These are phyloP conservation scores for Cubamyces sp. DNA, from an alignment of 768 basidiomycete species.

Conservation along the genomic window DNA sequence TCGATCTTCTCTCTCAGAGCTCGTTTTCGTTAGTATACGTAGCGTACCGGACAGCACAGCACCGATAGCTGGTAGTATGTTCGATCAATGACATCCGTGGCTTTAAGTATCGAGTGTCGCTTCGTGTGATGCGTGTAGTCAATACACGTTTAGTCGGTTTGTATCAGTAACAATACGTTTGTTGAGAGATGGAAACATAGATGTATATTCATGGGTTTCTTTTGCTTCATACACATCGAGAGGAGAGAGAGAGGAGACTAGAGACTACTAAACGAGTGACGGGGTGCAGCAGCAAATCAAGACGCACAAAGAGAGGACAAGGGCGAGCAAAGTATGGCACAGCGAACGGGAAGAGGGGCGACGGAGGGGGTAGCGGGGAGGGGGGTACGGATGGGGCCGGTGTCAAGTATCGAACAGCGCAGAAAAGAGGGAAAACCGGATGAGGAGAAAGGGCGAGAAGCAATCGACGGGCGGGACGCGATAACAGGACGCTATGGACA, in stretches of 20 bases:
- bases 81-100: slow-evolving; percentile 8
- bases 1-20: neutral
- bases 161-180: no score
- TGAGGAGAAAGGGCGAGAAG: neutral
- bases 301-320: slow-evolving; percentile 11
- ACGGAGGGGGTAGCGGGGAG: slow-evolving; percentile 26
- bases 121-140: neutral
- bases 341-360: slow-evolving; percentile 30
- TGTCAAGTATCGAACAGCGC: slow-evolving; percentile 17
- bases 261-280: neutral
- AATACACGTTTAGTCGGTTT: no score
- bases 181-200: slow-evolving; percentile 9
- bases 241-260: slow-evolving; percentile 2
- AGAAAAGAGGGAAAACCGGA: slow-evolving; percentile 16
- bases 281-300: slow-evolving; percentile 14
- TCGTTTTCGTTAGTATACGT: slow-evolving; percentile 8
- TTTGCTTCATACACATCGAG: slow-evolving; percentile 27
- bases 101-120: neutral
- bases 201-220: slow-evolving; percentile 16
- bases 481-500: slow-evolving; percentile 8
- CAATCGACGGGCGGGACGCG: neutral
- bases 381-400: slow-evolving; percentile 25
- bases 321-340: slow-evolving; percentile 26
- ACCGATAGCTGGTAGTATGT: slow-evolving; percentile 13
- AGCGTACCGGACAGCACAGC: slow-evolving; percentile 21